Evolutionary conservation across 2,329 filamentous ascomycete genomes (phyloP).

Genomic region (Penicillium aurantiogriseum): DNA sequence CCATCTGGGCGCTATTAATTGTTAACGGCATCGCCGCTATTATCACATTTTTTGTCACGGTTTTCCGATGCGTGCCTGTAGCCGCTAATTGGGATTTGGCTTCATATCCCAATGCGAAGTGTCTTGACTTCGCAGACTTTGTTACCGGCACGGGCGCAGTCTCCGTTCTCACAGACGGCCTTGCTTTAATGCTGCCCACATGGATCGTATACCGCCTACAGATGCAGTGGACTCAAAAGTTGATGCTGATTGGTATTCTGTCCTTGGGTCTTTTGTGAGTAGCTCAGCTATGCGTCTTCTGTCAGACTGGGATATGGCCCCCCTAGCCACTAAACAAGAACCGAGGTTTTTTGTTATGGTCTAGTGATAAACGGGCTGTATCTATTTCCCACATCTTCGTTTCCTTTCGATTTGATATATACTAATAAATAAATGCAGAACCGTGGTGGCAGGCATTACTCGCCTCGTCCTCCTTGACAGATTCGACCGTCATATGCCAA

Average conservation of each 20-base stretch:
- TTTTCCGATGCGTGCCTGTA: conserved; percentile 6
- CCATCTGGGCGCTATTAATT: conserved; percentile 7
- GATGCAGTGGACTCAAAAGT: conserved; percentile 8
- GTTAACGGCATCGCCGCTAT: conserved; percentile 2
- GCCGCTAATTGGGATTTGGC: conserved; percentile 6
- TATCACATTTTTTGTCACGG: conserved; percentile 5
- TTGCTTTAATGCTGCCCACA: conserved; percentile 4
- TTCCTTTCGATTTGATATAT: not conserved
- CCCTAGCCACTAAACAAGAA: too few species aligned
- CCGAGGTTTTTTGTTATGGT: too few species aligned
- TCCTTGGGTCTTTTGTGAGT: conserved; percentile 13
- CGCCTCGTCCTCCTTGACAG: conserved; percentile 9
- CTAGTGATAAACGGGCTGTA: too few species aligned
- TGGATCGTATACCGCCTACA: conserved; percentile 12
- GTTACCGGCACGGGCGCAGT: conserved; percentile 9
- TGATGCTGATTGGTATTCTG: conserved; percentile 11
- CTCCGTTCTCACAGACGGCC: conserved; percentile 7
- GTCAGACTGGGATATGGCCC: too few species aligned
- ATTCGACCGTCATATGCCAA: conserved; percentile 5
- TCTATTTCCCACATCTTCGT: too few species aligned
- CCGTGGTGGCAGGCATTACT: conserved; percentile 6
- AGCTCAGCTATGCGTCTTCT: too few species aligned
- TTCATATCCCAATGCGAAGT: conserved; percentile 5
- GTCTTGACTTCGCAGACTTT: conserved; percentile 10
- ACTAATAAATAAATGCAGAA: not conserved